Evolutionary conservation across 495 filamentous ascomycete genomes (phyloP), one percentile per base, ranked within the genome.

Genomic region (Penicillium egyptiacum): DNA sequence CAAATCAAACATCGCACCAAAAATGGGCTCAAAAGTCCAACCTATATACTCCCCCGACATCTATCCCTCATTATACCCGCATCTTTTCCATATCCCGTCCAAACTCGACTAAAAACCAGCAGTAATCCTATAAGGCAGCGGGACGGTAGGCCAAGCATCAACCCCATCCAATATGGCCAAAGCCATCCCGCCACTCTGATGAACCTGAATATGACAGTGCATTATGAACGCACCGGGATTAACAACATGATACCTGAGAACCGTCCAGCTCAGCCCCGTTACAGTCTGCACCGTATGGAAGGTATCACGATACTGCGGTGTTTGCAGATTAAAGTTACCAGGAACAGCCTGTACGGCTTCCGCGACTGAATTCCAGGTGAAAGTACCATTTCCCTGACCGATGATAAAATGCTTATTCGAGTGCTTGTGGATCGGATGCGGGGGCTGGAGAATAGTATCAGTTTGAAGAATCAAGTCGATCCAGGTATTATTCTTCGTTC

Each of bases 341-440:
- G 83, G 65, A 59, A 73, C 58, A 35, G 55, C 62, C 39, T 74
- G 59, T 42, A 76, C 70, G 0, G 83, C 84, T 47, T 83, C 80
- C 1, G 71, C 77, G 9, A 86, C 81, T 2, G 74, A 71, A 7
- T 68, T 66, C 53, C 75, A 86, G 5, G 69, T 80, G 57, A 80
- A 87, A 0, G 45, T 56, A 0, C 82, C 83, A 0, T 43, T 55
- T 3, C 81, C 83, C 33, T 65, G 55, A 1, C 84, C 84, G 53
- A 86, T 79, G 26, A 80, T 65, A 57, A 77, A 85, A 53, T 73
- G 79, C 55, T 84, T 85, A 64, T 81, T 86, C 20, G 76, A 80
- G 66, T 87, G 84, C 62, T 86, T 86, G 69, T 87, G 84, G 49
- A 87, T 81, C 0, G 81, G 78, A 53, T 87, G 84, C 35, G 77